Conservation (phyloP, 1,139 yeast genomes). For the Candida glucosophila region DNA sequence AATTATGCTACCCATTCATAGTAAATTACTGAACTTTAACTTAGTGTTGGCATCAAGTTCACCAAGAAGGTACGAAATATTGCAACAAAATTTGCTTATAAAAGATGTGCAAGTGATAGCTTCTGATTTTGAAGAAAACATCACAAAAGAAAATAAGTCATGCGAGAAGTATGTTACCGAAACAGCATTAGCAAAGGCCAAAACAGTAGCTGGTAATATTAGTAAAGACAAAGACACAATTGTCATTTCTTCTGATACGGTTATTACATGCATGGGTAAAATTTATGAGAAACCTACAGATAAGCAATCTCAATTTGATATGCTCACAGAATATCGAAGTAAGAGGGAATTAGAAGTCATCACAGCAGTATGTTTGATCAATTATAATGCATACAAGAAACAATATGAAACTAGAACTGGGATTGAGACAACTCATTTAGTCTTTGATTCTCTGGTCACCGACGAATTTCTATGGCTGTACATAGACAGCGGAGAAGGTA, state of each 20-base stretch:
- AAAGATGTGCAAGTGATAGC: constrained; percentile 36
- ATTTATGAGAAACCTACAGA: constrained; percentile 74
- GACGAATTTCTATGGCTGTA: constrained; percentile 52
- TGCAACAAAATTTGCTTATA: constrained; percentile 54
- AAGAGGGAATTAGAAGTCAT: constrained; percentile 46
- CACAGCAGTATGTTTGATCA: constrained; percentile 57
- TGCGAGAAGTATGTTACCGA: constrained; percentile 57
- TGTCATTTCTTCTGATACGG: constrained; percentile 76
- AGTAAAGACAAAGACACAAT: constrained; percentile 14
- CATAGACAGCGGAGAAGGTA: constrained; percentile 65
- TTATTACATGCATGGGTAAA: constrained; percentile 51
- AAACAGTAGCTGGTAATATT: constrained; percentile 34
- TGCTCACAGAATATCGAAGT: constrained; percentile 42
- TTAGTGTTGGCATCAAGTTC: constrained; percentile 78
- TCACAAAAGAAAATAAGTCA: constrained; percentile 43
- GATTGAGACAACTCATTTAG: constrained; percentile 17
- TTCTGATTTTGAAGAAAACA: constrained; percentile 66
- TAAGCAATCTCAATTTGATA: constrained; percentile 25
- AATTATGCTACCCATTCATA: too few relatives aligned
- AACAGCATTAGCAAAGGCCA: constrained; percentile 58
- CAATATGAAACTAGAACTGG: constrained; percentile 3
- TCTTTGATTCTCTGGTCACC: constrained; percentile 28
- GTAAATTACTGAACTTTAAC: constrained; percentile 15
- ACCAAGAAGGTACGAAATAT: constrained; percentile 66
- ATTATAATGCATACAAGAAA: constrained; percentile 20